Evolutionary conservation across 768 basidiomycete genomes (phyloP).

Genomic region (Tricholoma terreum): DNA sequence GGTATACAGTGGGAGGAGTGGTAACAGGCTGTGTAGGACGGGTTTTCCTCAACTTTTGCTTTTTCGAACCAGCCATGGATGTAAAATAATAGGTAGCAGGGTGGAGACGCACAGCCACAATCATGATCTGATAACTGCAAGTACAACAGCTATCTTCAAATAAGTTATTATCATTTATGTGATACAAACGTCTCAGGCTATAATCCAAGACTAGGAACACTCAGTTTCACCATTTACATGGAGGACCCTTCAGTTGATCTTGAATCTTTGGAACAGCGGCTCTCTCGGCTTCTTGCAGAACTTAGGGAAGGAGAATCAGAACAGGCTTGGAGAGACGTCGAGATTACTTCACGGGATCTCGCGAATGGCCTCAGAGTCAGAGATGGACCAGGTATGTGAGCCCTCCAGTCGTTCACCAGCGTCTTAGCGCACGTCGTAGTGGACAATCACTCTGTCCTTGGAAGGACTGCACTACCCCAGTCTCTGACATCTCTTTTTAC

Average conservation of each 20-base stretch:
- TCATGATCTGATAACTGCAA: not conserved
- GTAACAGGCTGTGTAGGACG: conserved; percentile 26
- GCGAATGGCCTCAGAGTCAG: conserved; percentile 62
- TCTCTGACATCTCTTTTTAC: conserved; percentile 60
- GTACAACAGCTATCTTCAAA: not conserved
- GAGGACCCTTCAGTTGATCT: conserved; percentile 31
- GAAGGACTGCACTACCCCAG: conserved; percentile 61
- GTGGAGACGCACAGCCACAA: not conserved
- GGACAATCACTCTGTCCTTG: conserved; percentile 70
- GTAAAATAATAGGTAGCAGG: not conserved
- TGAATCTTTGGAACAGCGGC: conserved; percentile 30
- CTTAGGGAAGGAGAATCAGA: conserved; percentile 32
- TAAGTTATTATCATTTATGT: not conserved
- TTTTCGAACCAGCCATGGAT: conserved; percentile 52
- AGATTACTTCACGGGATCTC: conserved; percentile 49
- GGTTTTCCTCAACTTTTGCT: conserved; percentile 53
- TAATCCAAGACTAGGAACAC: not conserved
- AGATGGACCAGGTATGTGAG: conserved; percentile 45
- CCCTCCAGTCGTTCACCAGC: not conserved
- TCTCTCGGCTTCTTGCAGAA: conserved; percentile 25
- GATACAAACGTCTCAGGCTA: not conserved
- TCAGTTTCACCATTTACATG: conserved; percentile 13
- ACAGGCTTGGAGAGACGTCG: conserved; percentile 49
- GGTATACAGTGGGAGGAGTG: conserved; percentile 18
- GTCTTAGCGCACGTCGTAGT: conserved; percentile 36